A percentile compares a stretch with the other conserved stretches of the same genome.
Conservation (phyloP, 768 basidiomycete species). For the Lentinus brumalis region DNA sequence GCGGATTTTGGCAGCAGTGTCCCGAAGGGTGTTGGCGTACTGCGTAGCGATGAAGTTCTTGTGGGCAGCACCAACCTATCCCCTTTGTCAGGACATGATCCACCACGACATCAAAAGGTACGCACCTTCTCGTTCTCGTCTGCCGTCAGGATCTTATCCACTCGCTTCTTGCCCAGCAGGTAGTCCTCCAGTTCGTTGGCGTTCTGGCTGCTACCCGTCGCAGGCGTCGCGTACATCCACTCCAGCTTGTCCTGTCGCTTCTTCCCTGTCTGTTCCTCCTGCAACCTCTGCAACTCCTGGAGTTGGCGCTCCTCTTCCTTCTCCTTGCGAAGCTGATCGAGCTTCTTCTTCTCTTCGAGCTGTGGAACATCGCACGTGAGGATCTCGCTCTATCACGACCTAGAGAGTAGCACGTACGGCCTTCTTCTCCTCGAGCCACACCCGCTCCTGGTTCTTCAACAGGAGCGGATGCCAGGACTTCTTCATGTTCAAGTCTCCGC, state of each 20-base stretch:
- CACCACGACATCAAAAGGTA: conserved; percentile 3
- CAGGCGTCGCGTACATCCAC: conserved; percentile 99
- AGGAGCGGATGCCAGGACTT: conserved; percentile 99
- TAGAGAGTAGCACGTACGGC: conserved; percentile 57
- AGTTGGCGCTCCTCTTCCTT: conserved; percentile 97
- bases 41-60: conserved; percentile 94
- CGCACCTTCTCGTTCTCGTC: conserved; percentile 88
- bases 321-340: conserved; percentile 95
- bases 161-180: conserved; percentile 94
- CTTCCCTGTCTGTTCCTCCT: conserved; percentile 94
- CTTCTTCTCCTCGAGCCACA: conserved; percentile 98
- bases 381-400: neutral
- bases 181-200: conserved; percentile 95
- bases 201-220: conserved; percentile 84
- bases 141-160: conserved; percentile 91
- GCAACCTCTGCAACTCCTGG: conserved; percentile 92
- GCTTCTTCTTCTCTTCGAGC: conserved; percentile 99
- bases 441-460: conserved; percentile 97
- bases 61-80: conserved; percentile 79
- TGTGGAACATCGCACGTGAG: conserved; percentile 33
- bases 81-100: conserved; percentile 12
- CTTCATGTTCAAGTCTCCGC: conserved; percentile 98
- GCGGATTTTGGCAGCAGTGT: conserved; percentile 90
- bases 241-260: conserved; percentile 93
- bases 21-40: conserved; percentile 88